These are phyloP conservation scores for Tremella yokohamensis DNA, from an alignment of 768 basidiomycete species.

Conservation along the genomic window DNA sequence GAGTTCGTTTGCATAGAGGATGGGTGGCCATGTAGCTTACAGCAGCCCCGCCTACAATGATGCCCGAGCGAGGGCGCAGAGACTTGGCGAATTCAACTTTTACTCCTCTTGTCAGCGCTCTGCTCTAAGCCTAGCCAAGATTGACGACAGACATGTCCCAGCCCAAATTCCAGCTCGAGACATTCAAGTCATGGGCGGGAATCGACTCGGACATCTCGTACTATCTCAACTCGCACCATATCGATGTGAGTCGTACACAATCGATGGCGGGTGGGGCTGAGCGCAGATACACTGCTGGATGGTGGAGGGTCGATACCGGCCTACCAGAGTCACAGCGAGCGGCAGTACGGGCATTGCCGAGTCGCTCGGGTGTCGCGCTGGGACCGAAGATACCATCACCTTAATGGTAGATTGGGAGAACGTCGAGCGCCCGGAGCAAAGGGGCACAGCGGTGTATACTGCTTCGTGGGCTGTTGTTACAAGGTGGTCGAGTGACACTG, in stretches of 20 bases:
- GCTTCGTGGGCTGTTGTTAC: constrained; percentile 60
- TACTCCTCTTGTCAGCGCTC: constrained; percentile 66
- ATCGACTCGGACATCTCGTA: constrained; percentile 93
- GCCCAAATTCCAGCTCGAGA: constrained; percentile 89
- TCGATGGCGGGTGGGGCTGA: neutral
- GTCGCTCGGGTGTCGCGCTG: constrained; percentile 61
- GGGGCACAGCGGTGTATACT: constrained; percentile 83
- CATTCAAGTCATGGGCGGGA: constrained; percentile 92
- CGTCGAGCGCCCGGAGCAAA: constrained; percentile 66
- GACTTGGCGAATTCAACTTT: constrained; percentile 86
- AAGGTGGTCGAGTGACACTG: too few relatives aligned
- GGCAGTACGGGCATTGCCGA: constrained; percentile 89
- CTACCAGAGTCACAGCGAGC: constrained; percentile 71
- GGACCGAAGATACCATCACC: constrained; percentile 93
- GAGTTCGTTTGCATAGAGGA: constrained; percentile 52
- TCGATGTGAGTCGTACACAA: constrained; percentile 53
- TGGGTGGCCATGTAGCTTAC: constrained; percentile 2
- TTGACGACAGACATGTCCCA: constrained; percentile 73
- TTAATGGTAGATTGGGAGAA: constrained; percentile 93
- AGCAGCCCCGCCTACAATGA: constrained; percentile 77
- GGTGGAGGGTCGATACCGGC: constrained; percentile 52
- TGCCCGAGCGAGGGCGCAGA: constrained; percentile 66
- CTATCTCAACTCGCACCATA: constrained; percentile 92
- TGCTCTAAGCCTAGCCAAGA: neutral
- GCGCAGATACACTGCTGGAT: constrained; percentile 57